Percentiles rank a stretch among this genome's conserved stretches.
Evolutionary conservation across 2,329 filamentous ascomycete genomes (phyloP).

Genomic region (Trichoderma pleuroti): DNA sequence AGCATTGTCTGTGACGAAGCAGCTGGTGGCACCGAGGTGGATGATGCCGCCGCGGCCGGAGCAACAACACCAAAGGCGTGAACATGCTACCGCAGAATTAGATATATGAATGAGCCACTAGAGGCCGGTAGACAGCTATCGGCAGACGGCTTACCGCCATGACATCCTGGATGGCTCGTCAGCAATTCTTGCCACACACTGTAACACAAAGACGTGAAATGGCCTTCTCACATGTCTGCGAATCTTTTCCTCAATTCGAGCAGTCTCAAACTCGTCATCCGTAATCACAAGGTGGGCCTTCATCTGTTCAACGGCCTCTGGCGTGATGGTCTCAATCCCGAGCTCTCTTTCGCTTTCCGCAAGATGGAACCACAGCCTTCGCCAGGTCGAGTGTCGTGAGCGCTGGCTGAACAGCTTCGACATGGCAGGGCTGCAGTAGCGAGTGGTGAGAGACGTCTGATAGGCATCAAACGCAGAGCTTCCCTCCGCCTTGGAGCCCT

Average conservation of each 20-base stretch:
- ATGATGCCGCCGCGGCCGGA: constrained; percentile 80
- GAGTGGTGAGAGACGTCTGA: constrained; percentile 65
- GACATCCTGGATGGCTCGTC: constrained; percentile 37
- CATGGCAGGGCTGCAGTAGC: constrained; percentile 76
- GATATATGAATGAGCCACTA: not conserved
- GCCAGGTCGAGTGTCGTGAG: constrained; percentile 73
- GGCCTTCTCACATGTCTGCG: constrained; percentile 49
- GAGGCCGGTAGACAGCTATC: not conserved
- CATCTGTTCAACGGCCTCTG: constrained; percentile 75
- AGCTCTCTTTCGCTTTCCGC: constrained; percentile 80
- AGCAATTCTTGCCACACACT: not conserved
- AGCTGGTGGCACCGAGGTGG: constrained; percentile 59
- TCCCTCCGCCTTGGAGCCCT: not conserved
- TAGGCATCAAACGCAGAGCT: constrained; percentile 35
- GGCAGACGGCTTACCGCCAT: constrained; percentile 50
- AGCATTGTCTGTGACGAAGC: constrained; percentile 68
- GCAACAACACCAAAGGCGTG: constrained; percentile 71
- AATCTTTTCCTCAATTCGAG: constrained; percentile 71
- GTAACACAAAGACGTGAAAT: constrained; percentile 13
- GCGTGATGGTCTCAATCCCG: constrained; percentile 66
- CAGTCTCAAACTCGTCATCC: constrained; percentile 73
- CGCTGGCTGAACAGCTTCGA: constrained; percentile 74
- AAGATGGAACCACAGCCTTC: constrained; percentile 79
- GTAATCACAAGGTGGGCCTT: constrained; percentile 68
- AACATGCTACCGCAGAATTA: constrained; percentile 48